Evolutionary conservation across 768 basidiomycete species (phyloP), one percentile per base, ranked within the genome.

Genomic region (Amanita pseudoporphyria): DNA sequence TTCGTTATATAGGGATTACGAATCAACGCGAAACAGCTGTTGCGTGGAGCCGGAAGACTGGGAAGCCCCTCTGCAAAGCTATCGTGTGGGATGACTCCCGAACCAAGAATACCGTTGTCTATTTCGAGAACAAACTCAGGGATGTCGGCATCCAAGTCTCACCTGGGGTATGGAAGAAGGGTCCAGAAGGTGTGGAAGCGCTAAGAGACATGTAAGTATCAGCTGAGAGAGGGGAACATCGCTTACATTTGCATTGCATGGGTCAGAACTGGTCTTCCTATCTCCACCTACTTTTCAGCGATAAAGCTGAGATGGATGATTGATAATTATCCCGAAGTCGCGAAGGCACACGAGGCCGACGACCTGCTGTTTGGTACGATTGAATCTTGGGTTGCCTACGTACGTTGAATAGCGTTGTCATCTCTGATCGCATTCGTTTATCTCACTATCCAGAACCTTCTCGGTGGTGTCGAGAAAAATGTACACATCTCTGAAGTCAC

Each of bases 31-130:
- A 98, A 66, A 98, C 96, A 1, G 81, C 93, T 2, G 82, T 98
- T 26, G 87, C 82, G 14, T 98, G 96, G 96, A 88, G 87, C 61
- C 78, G 85, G 53, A 76, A 73, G 60, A 94, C 93, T 0, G 96
- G 96, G 37, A 85, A 87, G 64, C 86, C 93, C 0, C 65, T 96
- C 4, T 89, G 88, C 67, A 79, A 74, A 47, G 89, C 91, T 19
- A 87, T 99, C 58, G 96, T 97, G 9, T 99, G 96, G 96, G 84
- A 87, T 53, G 96, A 99, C 64, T 82, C 83, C n/a, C 81, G 96
- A 43, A 97, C 90, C 49, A 89, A 87, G 58, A 79, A 82, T 56
- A 77, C 78, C 3, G 92, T 98, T 14, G 79, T 82, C n/a, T 79
- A 85, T 56, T 89, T 78, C 56, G 79, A 87, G 63, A 71, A 78